phyloP scores from a whole-genome alignment of 2,329 filamentous ascomycete species.

The Neoscytalidium dimidiatum region DNA sequence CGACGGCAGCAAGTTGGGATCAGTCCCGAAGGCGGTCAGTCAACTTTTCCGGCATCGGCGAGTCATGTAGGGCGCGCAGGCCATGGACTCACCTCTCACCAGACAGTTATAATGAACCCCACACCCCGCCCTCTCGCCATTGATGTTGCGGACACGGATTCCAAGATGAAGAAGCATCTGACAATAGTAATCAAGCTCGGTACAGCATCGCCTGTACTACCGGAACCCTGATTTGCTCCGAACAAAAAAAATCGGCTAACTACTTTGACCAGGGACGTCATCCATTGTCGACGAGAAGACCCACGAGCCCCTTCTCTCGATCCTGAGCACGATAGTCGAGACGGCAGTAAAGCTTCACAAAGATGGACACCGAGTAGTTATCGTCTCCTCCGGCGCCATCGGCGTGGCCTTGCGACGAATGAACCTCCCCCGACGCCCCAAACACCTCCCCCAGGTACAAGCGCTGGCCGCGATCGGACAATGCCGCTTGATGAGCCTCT shows the following conservation, averaged over 20 bases:
- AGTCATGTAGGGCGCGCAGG: slow-evolving; percentile 13
- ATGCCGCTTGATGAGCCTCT: slow-evolving; percentile 90
- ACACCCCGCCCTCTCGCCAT: slow-evolving; percentile 9
- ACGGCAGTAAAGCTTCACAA: slow-evolving; percentile 84
- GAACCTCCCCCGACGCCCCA: slow-evolving; percentile 83
- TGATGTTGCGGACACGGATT: not conserved
- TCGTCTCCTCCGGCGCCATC: slow-evolving; percentile 96
- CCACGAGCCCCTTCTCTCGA: slow-evolving; percentile 89
- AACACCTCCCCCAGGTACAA: slow-evolving; percentile 87
- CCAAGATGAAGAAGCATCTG: slow-evolving; percentile 70
- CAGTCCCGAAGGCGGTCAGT: slow-evolving; percentile 13
- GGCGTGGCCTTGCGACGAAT: slow-evolving; percentile 89
- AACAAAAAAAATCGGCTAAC: slow-evolving; percentile 33
- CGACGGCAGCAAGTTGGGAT: not conserved
- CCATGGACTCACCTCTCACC: not conserved
- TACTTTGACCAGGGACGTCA: slow-evolving; percentile 71
- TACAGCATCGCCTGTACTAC: slow-evolving; percentile 45
- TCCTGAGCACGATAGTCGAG: slow-evolving; percentile 89
- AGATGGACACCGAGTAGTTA: slow-evolving; percentile 91
- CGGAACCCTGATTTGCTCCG: slow-evolving; percentile 23
- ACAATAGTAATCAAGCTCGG: slow-evolving; percentile 87
- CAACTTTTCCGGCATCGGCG: slow-evolving; percentile 12
- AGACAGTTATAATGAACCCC: not conserved
- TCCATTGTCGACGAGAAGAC: slow-evolving; percentile 98
- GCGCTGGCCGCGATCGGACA: slow-evolving; percentile 95